Evolutionary conservation across 1,139 yeast species (phyloP).

Genomic region (Scheffersomyces illinoinensis): DNA sequence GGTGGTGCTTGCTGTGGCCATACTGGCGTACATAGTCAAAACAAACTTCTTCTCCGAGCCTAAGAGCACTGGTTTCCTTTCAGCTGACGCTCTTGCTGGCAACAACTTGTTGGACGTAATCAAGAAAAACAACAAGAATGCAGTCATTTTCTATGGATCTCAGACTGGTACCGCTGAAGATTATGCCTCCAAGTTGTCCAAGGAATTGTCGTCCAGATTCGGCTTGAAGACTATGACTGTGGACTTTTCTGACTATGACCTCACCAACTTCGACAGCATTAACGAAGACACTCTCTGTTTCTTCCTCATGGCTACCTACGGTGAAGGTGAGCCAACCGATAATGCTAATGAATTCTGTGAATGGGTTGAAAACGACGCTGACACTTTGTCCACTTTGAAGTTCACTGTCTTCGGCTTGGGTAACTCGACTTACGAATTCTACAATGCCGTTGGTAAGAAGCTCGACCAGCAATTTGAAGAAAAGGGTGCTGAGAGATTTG

Average conservation of each 20-base stretch:
- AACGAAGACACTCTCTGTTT: slow-evolving; percentile 57
- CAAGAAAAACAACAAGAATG: slow-evolving; percentile 65
- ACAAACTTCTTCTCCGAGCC: slow-evolving; percentile 50
- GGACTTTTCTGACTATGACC: slow-evolving; percentile 86
- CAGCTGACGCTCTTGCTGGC: slow-evolving; percentile 37
- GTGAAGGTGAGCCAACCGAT: slow-evolving; percentile 98
- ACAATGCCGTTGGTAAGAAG: slow-evolving; percentile 77
- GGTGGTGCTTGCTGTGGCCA: slow-evolving; percentile 61
- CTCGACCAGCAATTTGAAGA: slow-evolving; percentile 49
- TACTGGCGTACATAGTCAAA: slow-evolving; percentile 66
- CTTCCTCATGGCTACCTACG: slow-evolving; percentile 88
- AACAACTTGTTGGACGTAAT: slow-evolving; percentile 69
- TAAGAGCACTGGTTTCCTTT: slow-evolving; percentile 38
- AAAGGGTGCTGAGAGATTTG: slow-evolving; percentile 73
- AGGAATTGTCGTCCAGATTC: slow-evolving; percentile 81
- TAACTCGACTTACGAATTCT: slow-evolving; percentile 89
- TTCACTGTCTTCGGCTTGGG: slow-evolving; percentile 88
- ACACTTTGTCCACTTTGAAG: slow-evolving; percentile 60
- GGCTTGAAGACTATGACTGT: slow-evolving; percentile 84
- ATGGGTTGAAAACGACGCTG: slow-evolving; percentile 59
- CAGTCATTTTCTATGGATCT: slow-evolving; percentile 86
- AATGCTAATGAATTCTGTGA: slow-evolving; percentile 77
- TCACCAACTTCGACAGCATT: slow-evolving; percentile 65
- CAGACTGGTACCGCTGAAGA: slow-evolving; percentile 99
- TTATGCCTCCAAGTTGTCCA: slow-evolving; percentile 85